These are phyloP conservation scores for Phialophora chinensis DNA, from an alignment of 2,329 filamentous ascomycete species.

Conservation along the genomic window DNA sequence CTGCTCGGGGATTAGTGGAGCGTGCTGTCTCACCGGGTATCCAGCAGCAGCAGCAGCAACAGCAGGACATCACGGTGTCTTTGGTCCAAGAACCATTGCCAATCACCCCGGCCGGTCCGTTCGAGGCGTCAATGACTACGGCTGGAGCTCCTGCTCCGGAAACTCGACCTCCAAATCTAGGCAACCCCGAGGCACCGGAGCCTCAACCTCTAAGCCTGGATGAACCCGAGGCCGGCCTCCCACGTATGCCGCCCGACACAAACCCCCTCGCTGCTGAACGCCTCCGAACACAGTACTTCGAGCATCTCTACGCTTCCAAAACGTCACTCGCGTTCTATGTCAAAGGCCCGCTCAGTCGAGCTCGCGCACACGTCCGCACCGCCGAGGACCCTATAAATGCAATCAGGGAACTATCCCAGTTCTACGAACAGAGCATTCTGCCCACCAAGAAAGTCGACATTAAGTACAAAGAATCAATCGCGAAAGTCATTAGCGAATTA, in stretches of 20 bases:
- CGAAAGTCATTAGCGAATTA: slow-evolving; percentile 48
- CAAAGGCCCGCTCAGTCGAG: slow-evolving; percentile 57
- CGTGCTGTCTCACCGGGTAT: background rate
- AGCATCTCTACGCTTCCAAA: slow-evolving; percentile 42
- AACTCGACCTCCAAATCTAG: background rate
- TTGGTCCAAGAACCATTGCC: slow-evolving; percentile 4
- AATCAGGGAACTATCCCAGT: slow-evolving; percentile 44
- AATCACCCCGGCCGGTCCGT: slow-evolving; percentile 17
- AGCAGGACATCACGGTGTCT: background rate
- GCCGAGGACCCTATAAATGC: slow-evolving; percentile 39
- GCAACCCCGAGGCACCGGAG: background rate
- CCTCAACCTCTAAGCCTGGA: background rate
- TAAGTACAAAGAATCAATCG: slow-evolving; percentile 55
- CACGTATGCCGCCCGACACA: background rate
- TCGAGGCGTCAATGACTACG: slow-evolving; percentile 8
- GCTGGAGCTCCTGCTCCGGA: background rate
- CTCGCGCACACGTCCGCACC: slow-evolving; percentile 49
- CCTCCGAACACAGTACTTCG: slow-evolving; percentile 37
- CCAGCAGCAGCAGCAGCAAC: background rate
- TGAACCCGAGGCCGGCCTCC: background rate
- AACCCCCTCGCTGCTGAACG: slow-evolving; percentile 29
- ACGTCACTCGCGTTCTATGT: slow-evolving; percentile 59
- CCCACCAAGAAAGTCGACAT: slow-evolving; percentile 55
- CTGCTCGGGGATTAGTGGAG: background rate
- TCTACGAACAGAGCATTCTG: slow-evolving; percentile 52